Evolutionary conservation across 768 basidiomycete species (phyloP).

Genomic region (Candolleomyces eurysporus): DNA sequence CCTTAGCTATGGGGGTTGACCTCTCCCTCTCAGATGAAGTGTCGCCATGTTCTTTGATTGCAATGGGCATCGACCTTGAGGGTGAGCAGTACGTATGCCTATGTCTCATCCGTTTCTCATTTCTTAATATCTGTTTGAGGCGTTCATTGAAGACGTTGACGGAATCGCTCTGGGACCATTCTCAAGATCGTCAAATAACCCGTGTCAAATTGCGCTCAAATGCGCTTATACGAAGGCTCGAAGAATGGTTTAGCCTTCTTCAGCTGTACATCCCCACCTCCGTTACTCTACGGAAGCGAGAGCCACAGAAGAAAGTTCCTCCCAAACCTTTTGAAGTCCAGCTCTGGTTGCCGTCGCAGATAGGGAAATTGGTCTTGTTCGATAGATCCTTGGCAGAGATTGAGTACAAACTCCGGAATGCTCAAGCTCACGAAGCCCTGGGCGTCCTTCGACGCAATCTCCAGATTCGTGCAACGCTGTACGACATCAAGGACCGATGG

Average conservation of each 20-base stretch:
- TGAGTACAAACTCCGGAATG: conserved; percentile 19
- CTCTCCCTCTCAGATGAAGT: conserved; percentile 13
- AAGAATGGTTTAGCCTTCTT: conserved; percentile 13
- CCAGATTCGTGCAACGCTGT: conserved; percentile 18
- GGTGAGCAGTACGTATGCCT: conserved; percentile 30
- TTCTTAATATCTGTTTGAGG: not conserved
- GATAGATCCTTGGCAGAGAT: conserved; percentile 4
- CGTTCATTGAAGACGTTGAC: not conserved
- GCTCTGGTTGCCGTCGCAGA: conserved; percentile 23
- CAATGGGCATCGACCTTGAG: conserved; percentile 29
- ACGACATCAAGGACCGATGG: conserved; percentile 18
- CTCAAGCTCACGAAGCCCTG: conserved; percentile 25
- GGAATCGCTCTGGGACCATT: conserved; percentile 11
- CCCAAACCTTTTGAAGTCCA: conserved; percentile 7
- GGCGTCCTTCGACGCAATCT: conserved; percentile 16
- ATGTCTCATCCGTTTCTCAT: not conserved
- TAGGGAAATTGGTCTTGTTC: not conserved
- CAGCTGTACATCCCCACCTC: conserved; percentile 13
- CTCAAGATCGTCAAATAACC: conserved; percentile 13
- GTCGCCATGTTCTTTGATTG: conserved; percentile 23
- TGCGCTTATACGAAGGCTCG: conserved; percentile 16
- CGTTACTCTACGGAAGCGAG: not conserved
- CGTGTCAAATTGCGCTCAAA: conserved; percentile 10
- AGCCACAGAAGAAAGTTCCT: not conserved
- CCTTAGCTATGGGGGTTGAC: conserved; percentile 7